These are phyloP conservation scores for Eucalyptus leucophloia DNA, from an alignment of 345 rosid species.

Conservation along the genomic window DNA sequence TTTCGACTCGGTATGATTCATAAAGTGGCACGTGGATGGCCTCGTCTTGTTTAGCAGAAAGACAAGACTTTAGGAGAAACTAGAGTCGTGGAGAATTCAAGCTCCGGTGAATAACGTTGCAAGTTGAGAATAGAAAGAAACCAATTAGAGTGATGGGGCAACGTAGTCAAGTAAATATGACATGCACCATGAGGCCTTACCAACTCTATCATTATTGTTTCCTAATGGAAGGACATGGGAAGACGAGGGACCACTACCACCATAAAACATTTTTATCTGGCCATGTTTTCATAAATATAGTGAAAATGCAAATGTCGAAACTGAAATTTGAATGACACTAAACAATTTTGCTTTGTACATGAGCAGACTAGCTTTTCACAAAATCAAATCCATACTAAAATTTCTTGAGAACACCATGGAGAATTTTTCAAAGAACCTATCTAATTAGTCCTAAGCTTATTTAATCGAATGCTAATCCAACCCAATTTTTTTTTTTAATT, in stretches of 20 bases:
- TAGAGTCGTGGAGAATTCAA: background rate
- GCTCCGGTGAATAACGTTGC: background rate
- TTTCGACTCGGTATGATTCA: background rate
- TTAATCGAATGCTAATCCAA: fast-evolving
- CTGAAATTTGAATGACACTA: background rate
- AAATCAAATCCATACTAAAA: background rate
- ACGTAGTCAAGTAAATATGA: background rate
- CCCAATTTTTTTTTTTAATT: background rate
- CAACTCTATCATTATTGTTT: background rate
- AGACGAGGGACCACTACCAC: background rate
- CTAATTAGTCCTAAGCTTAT: background rate
- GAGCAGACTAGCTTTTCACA: background rate
- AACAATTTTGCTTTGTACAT: background rate
- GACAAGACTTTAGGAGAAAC: background rate
- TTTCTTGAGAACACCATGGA: background rate
- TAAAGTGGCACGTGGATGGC: background rate
- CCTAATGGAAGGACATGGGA: background rate
- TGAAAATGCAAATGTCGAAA: background rate
- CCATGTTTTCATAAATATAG: background rate
- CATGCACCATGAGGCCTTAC: background rate
- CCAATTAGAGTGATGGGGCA: background rate
- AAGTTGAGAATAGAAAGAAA: background rate
- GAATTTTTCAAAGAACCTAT: background rate
- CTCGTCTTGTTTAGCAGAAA: background rate
- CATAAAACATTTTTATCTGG: background rate